Evolutionary conservation across 1,284 basidiomycete genomes (phyloP).

Genomic region (Hymenochaete sp.): DNA sequence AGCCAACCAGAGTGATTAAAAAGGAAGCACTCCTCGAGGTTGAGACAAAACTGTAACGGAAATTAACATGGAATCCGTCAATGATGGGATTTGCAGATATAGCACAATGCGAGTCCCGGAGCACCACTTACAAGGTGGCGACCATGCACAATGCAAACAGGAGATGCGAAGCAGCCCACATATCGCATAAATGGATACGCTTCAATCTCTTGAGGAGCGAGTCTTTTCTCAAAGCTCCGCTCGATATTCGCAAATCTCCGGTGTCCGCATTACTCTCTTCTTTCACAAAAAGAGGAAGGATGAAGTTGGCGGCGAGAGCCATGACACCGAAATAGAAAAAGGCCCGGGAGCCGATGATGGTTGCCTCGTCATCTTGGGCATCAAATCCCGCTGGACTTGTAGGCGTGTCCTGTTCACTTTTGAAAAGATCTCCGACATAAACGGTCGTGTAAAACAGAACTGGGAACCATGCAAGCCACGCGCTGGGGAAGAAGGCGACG

Average conservation of each 20-base stretch:
- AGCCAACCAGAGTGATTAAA: slow-evolving; percentile 60
- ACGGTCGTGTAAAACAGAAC: slow-evolving; percentile 81
- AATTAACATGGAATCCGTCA: neutral
- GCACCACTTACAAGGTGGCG: slow-evolving; percentile 61
- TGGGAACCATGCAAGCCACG: slow-evolving; percentile 85
- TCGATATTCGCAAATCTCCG: slow-evolving; percentile 13
- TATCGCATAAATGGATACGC: slow-evolving; percentile 50
- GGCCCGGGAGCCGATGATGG: slow-evolving; percentile 76
- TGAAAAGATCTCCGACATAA: slow-evolving; percentile 84
- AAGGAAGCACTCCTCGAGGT: slow-evolving; percentile 56
- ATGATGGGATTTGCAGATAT: too few species aligned
- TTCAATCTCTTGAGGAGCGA: slow-evolving; percentile 24
- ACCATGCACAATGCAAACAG: slow-evolving; percentile 64
- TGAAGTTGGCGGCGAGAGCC: slow-evolving; percentile 58
- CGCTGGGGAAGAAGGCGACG: slow-evolving; percentile 31
- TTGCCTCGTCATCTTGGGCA: slow-evolving; percentile 54
- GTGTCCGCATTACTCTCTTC: slow-evolving; percentile 19
- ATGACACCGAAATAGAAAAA: slow-evolving; percentile 72
- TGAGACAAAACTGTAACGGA: slow-evolving; percentile 44
- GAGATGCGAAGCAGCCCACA: slow-evolving; percentile 74
- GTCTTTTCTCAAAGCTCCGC: slow-evolving; percentile 22
- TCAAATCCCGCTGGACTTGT: slow-evolving; percentile 28
- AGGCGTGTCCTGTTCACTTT: slow-evolving; percentile 35
- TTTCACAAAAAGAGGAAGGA: slow-evolving; percentile 65
- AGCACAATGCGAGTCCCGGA: slow-evolving; percentile 1